A percentile compares a stretch with the other conserved stretches of the same genome.
phyloP scores from a whole-genome alignment of 768 basidiomycete genomes.

The Dioszegia hungarica region DNA sequence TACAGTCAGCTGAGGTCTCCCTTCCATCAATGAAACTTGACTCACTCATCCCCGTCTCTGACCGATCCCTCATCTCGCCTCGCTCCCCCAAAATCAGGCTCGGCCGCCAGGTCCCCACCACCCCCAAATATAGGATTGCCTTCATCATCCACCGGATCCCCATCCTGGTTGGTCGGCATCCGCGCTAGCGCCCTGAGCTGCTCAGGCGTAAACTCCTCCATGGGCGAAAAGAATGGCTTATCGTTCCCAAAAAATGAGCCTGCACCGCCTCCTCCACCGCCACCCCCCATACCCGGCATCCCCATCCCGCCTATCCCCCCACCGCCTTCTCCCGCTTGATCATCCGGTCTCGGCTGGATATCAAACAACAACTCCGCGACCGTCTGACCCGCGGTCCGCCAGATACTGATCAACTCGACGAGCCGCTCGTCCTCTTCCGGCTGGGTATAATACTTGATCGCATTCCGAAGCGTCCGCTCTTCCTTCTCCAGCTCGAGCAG shows the following conservation, averaged over 20 bases:
- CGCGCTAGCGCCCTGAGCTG: not conserved
- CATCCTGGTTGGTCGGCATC: constrained; percentile 17
- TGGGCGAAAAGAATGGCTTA: not conserved
- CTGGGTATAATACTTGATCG: constrained; percentile 20
- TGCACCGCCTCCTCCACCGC: no score
- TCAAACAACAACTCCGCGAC: constrained; percentile 38
- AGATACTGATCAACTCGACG: constrained; percentile 20
- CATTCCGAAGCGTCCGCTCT: constrained; percentile 26
- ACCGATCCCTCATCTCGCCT: not conserved
- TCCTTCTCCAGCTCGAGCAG: constrained; percentile 24
- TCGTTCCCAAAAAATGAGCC: not conserved
- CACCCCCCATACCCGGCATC: no score
- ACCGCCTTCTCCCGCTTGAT: not conserved
- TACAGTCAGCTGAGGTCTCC: not conserved
- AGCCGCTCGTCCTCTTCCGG: constrained; percentile 35
- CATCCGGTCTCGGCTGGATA: constrained; percentile 10
- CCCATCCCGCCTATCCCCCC: no score
- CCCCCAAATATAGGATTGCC: constrained; percentile 25
- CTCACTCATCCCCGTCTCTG: not conserved
- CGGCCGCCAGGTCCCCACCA: not conserved
- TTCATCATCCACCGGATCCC: constrained; percentile 31
- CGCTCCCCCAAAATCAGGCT: not conserved
- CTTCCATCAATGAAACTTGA: not conserved
- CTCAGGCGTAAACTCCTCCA: constrained; percentile 2
- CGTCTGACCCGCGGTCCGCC: constrained; percentile 38